Percentiles rank a stretch among this genome's conserved stretches.
Evolutionary conservation across 371 early-diverging fungal genomes (phyloP).

Genomic region (Mortierella sp.): DNA sequence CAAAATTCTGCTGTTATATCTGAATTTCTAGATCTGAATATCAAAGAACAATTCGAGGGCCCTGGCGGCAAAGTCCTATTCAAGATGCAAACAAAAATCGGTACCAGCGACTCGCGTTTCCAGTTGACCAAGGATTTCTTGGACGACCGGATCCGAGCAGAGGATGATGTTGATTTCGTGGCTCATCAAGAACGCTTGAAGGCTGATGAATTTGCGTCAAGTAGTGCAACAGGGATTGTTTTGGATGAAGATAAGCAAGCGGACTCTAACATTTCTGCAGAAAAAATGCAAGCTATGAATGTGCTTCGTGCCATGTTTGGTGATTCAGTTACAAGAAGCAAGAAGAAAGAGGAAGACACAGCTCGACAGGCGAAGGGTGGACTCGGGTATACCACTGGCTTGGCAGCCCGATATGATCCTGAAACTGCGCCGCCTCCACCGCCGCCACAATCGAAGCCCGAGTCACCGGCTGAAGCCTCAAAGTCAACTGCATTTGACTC

Average conservation of each 20-base stretch:
- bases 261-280: conserved; percentile 50
- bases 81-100: conserved; percentile 65
- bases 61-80: conserved; percentile 67
- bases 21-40: conserved; percentile 55
- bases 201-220: conserved; percentile 19
- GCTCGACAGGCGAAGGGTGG: conserved; percentile 41
- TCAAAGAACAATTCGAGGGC: conserved; percentile 71
- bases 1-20: neutral
- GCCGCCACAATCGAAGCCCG: conserved; percentile 13
- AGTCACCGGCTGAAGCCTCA: neutral
- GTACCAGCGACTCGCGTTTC: conserved; percentile 70
- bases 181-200: conserved; percentile 43
- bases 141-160: conserved; percentile 43
- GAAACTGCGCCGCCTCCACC: conserved; percentile 63
- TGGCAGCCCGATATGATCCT: conserved; percentile 65
- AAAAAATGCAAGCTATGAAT: conserved; percentile 62
- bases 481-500: conserved; percentile 22
- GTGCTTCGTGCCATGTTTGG: conserved; percentile 72
- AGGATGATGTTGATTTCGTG: conserved; percentile 46
- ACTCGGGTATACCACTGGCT: conserved; percentile 53
- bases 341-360: conserved; percentile 49
- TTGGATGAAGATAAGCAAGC: conserved; percentile 66
- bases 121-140: conserved; percentile 68
- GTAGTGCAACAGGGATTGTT: conserved; percentile 25
- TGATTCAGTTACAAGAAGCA: conserved; percentile 58